These are phyloP conservation scores for Schizopora paradoxa DNA, from an alignment of 1,284 basidiomycete genomes.

Conservation along the genomic window DNA sequence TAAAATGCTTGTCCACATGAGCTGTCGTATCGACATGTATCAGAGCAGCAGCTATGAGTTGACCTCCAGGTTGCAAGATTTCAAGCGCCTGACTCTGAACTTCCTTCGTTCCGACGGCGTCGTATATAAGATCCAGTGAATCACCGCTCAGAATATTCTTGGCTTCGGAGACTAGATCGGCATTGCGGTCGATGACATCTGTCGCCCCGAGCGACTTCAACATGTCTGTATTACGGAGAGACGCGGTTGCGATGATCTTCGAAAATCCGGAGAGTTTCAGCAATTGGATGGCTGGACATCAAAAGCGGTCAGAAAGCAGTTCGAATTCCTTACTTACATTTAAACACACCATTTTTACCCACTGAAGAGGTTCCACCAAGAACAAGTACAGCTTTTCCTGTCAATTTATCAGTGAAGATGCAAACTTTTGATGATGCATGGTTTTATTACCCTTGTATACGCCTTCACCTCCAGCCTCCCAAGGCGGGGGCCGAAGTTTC, in stretches of 20 bases:
- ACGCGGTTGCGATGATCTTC: slow-evolving; percentile 50
- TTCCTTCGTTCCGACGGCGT: slow-evolving; percentile 25
- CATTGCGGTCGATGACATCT: slow-evolving; percentile 40
- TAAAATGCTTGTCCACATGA: slow-evolving; percentile 5
- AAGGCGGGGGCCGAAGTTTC: slow-evolving; percentile 12
- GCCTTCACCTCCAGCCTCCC: slow-evolving; percentile 22
- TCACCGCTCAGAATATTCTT: slow-evolving; percentile 23
- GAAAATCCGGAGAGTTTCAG: slow-evolving; percentile 48
- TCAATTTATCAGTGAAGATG: no score
- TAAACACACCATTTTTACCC: slow-evolving; percentile 30
- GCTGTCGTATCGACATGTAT: slow-evolving; percentile 1
- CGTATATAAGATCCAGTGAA: slow-evolving; percentile 35
- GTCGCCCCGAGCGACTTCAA: slow-evolving; percentile 52
- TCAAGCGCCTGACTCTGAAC: slow-evolving; percentile 17
- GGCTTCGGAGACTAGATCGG: slow-evolving; percentile 27
- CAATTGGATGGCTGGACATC: slow-evolving; percentile 33
- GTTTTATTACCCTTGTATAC: slow-evolving; percentile 19
- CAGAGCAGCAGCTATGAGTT: slow-evolving; percentile 13
- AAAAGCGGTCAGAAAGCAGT: not conserved
- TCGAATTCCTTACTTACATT: not conserved
- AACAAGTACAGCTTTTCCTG: slow-evolving; percentile 30
- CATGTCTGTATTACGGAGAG: slow-evolving; percentile 34
- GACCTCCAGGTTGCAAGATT: slow-evolving; percentile 19
- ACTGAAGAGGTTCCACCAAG: slow-evolving; percentile 35
- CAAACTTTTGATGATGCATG: no score